Evolutionary conservation across 768 basidiomycete species (phyloP).

Genomic region (Rhodotorula paludigena): DNA sequence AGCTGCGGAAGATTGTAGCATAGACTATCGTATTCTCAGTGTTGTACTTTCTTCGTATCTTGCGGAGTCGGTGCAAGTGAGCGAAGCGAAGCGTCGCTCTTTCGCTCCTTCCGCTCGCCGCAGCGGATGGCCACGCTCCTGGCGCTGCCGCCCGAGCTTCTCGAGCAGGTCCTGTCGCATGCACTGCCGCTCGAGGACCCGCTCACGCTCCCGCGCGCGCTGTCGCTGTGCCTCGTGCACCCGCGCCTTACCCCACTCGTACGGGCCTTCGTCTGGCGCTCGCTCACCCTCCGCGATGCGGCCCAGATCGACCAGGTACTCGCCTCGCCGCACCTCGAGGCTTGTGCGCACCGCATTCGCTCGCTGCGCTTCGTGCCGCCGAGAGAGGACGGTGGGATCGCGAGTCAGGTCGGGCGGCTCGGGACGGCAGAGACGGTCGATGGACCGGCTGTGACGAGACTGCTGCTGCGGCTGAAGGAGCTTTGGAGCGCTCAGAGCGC

Average conservation of each 20-base stretch:
- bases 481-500: not conserved
- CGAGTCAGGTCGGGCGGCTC: slow-evolving; percentile 1
- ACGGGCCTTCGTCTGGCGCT: not conserved
- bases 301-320: not conserved
- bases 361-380: not conserved
- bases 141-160: slow-evolving; percentile 12
- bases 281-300: not conserved
- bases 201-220: too few relatives aligned
- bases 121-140: not conserved
- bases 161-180: not conserved
- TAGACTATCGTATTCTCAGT: not conserved
- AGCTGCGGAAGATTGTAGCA: slow-evolving; percentile 19
- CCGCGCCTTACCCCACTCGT: slow-evolving; percentile 1
- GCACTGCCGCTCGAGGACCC: not conserved
- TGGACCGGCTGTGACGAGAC: not conserved
- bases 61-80: too few relatives aligned
- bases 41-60: not conserved
- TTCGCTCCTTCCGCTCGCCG: not conserved
- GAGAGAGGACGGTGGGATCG: not conserved
- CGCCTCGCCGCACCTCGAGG: not conserved
- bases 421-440: slow-evolving; percentile 6
- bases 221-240: not conserved
- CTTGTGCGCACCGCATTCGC: not conserved
- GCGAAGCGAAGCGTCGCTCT: too few relatives aligned
- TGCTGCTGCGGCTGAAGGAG: not conserved